phyloP scores from a whole-genome alignment of 257 asterid species.

The Solanum okadae region DNA sequence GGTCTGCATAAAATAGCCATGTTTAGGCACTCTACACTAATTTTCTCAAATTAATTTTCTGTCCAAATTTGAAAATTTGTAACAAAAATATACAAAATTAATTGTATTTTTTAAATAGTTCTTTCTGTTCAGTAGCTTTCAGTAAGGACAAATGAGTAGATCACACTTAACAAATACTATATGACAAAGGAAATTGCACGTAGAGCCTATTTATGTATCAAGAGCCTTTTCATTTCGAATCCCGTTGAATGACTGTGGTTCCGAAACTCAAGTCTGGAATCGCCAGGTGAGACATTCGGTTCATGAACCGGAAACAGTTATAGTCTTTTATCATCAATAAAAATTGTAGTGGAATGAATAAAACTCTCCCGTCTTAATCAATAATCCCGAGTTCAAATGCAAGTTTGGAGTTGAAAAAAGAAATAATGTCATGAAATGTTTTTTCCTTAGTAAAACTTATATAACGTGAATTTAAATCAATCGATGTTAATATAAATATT shows the following conservation, averaged over 20 bases:
- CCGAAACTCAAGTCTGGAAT: too few relatives aligned
- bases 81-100: not conserved
- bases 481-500: not conserved
- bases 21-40: not conserved
- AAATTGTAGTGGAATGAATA: not conserved
- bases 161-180: not conserved
- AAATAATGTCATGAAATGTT: not conserved
- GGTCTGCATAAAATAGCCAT: not conserved
- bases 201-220: not conserved
- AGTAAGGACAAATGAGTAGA: not conserved
- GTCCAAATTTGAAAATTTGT: not conserved
- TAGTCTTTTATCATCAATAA: not conserved
- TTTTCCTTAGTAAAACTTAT: not conserved
- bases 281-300: too few relatives aligned
- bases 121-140: not conserved
- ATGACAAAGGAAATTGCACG: not conserved
- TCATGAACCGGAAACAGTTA: not conserved
- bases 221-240: too few relatives aligned
- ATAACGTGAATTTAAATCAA: not conserved
- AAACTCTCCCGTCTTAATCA: not conserved
- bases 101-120: not conserved
- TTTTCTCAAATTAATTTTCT: not conserved
- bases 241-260: too few relatives aligned
- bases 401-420: not conserved
- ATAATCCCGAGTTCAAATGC: not conserved